phyloP scores from a whole-genome alignment of 257 asterid species.

The Lithospermum erythrorhizon region DNA sequence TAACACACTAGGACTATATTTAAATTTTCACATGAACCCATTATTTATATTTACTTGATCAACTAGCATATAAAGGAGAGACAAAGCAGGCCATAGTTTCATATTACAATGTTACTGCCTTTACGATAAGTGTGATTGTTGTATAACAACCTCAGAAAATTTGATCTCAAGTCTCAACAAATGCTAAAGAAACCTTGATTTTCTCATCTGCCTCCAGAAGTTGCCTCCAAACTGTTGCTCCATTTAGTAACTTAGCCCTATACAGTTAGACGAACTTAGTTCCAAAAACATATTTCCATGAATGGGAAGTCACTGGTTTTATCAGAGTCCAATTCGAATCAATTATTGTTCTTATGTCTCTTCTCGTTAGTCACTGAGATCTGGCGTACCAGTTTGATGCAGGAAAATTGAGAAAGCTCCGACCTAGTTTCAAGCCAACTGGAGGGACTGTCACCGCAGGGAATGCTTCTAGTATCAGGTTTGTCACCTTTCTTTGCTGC shows the following conservation, averaged over 20 bases:
- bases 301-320: neutral
- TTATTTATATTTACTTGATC: no score
- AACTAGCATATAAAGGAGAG: no score
- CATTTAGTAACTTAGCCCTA: neutral
- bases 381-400: slow-evolving; percentile 70
- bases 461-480: slow-evolving; percentile 98
- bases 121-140: no score
- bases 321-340: neutral
- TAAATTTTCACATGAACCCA: neutral
- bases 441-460: slow-evolving; percentile 98
- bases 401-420: slow-evolving; percentile 82
- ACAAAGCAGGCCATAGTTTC: no score
- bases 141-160: no score
- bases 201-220: slow-evolving; percentile 2
- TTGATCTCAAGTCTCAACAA: no score
- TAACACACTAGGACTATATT: neutral
- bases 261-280: neutral
- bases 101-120: no score
- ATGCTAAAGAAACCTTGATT: neutral
- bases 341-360: neutral
- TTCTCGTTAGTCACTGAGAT: slow-evolving; percentile 5
- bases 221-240: neutral
- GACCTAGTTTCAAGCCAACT: slow-evolving; percentile 94
- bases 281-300: neutral
- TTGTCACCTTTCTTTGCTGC: slow-evolving; percentile 4